These are phyloP conservation scores for Ceratocystis diversiconidia DNA, from an alignment of 2,329 filamentous ascomycete genomes.

Conservation along the genomic window DNA sequence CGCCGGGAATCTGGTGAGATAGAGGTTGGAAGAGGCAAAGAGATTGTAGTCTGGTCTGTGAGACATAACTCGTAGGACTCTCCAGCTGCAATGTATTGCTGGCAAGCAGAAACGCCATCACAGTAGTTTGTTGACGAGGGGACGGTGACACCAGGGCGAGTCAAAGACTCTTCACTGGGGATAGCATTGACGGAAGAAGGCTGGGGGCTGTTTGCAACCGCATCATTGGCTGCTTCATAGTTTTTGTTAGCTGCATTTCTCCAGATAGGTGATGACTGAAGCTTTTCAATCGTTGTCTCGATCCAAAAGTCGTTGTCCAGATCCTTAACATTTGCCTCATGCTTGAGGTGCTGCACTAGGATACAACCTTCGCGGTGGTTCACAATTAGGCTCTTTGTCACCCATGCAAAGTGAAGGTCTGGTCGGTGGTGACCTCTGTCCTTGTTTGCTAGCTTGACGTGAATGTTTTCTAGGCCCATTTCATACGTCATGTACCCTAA, in stretches of 20 bases:
- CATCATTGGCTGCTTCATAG: neutral
- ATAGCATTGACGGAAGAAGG: neutral
- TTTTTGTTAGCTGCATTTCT: constrained; percentile 1
- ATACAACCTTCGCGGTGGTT: constrained; percentile 51
- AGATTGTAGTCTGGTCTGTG: constrained; percentile 58
- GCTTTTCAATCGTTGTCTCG: neutral
- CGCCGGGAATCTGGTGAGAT: constrained; percentile 27
- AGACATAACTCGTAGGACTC: constrained; percentile 79
- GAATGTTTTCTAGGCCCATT: constrained; percentile 52
- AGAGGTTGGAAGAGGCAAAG: constrained; percentile 24
- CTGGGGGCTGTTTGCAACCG: neutral
- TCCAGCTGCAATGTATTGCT: constrained; percentile 57
- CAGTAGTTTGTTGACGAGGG: constrained; percentile 43
- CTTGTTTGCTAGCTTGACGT: constrained; percentile 27
- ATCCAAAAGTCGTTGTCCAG: constrained; percentile 19
- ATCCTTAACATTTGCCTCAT: constrained; percentile 21
- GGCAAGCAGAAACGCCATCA: constrained; percentile 51
- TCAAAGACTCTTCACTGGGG: constrained; percentile 2
- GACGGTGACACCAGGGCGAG: constrained; percentile 22
- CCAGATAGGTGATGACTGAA: constrained; percentile 23
- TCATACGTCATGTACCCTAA: constrained; percentile 80
- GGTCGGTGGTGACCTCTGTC: constrained; percentile 35
- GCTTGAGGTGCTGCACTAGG: constrained; percentile 52
- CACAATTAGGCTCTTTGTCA: constrained; percentile 62
- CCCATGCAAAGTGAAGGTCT: constrained; percentile 63